phyloP scores from a whole-genome alignment of 805 yeast species.

The Candida suzukii region DNA sequence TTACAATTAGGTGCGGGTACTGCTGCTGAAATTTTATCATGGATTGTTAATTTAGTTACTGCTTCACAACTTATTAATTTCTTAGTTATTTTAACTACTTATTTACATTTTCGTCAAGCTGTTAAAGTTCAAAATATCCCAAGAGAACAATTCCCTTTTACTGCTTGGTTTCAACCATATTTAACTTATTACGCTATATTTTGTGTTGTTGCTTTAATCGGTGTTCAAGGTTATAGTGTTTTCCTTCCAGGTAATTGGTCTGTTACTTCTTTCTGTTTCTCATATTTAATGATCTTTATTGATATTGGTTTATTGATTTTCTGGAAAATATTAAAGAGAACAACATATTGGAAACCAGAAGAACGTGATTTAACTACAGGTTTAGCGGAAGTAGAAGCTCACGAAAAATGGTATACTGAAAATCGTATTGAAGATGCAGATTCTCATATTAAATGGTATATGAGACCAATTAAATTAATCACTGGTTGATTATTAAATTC shows the following conservation, averaged over 20 bases:
- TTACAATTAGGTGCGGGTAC: slow-evolving; percentile 49
- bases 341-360: slow-evolving; percentile 35
- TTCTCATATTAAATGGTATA: neutral
- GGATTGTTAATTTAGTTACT: slow-evolving; percentile 69
- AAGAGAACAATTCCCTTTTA: slow-evolving; percentile 39
- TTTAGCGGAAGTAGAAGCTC: slow-evolving; percentile 50
- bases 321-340: slow-evolving; percentile 47
- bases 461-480: neutral
- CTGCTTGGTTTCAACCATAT: slow-evolving; percentile 55
- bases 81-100: slow-evolving; percentile 49
- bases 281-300: slow-evolving; percentile 65
- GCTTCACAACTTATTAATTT: slow-evolving; percentile 62
- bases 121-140: slow-evolving; percentile 45
- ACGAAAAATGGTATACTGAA: slow-evolving; percentile 29
- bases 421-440: neutral
- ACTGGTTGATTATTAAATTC: neutral
- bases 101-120: slow-evolving; percentile 56
- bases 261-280: slow-evolving; percentile 54
- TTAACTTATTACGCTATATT: slow-evolving; percentile 41
- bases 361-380: slow-evolving; percentile 52
- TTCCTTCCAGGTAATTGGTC: slow-evolving; percentile 65
- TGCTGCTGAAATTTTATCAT: slow-evolving; percentile 60
- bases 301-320: slow-evolving; percentile 37
- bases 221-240: slow-evolving; percentile 62
- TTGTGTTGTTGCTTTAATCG: slow-evolving; percentile 42